Conservation (phyloP, 768 basidiomycete genomes). For the Pleurotus eryngii region DNA sequence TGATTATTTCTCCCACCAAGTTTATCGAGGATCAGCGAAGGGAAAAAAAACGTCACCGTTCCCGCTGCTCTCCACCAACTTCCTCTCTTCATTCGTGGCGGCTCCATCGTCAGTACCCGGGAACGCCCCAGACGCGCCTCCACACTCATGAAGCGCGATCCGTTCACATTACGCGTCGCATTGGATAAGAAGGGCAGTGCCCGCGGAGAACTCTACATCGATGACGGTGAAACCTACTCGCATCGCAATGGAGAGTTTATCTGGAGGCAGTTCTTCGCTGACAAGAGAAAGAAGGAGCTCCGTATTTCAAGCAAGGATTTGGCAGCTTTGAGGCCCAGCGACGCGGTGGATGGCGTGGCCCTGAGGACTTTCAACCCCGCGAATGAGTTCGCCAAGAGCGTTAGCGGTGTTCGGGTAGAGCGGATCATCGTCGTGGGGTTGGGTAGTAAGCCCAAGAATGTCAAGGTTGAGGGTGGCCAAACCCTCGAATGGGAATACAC, state of each 20-base stretch:
- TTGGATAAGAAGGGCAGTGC: constrained; percentile 60
- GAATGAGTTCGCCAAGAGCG: constrained; percentile 68
- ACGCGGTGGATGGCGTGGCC: constrained; percentile 50
- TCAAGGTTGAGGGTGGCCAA: constrained; percentile 46
- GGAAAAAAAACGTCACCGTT: constrained; percentile 75
- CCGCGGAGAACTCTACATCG: constrained; percentile 86
- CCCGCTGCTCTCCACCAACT: constrained; percentile 75
- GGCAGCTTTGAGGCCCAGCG: constrained; percentile 36
- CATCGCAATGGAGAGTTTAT: constrained; percentile 77
- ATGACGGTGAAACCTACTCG: constrained; percentile 85
- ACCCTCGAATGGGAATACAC: constrained; percentile 69
- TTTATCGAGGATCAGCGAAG: constrained; percentile 63
- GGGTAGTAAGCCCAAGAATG: constrained; percentile 52
- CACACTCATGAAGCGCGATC: constrained; percentile 84
- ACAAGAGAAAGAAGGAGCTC: constrained; percentile 41
- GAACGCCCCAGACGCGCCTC: constrained; percentile 86
- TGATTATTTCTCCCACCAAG: constrained; percentile 76
- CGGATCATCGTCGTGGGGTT: constrained; percentile 80
- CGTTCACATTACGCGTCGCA: constrained; percentile 87
- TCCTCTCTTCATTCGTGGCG: constrained; percentile 87
- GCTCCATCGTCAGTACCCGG: constrained; percentile 84
- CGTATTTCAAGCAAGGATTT: constrained; percentile 56
- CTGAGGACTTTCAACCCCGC: constrained; percentile 45
- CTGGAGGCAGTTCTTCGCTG: constrained; percentile 75
- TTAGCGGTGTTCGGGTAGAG: constrained; percentile 76